Conservation (phyloP, 176 grass and related monocot species). For the Oryza glumipatula region DNA sequence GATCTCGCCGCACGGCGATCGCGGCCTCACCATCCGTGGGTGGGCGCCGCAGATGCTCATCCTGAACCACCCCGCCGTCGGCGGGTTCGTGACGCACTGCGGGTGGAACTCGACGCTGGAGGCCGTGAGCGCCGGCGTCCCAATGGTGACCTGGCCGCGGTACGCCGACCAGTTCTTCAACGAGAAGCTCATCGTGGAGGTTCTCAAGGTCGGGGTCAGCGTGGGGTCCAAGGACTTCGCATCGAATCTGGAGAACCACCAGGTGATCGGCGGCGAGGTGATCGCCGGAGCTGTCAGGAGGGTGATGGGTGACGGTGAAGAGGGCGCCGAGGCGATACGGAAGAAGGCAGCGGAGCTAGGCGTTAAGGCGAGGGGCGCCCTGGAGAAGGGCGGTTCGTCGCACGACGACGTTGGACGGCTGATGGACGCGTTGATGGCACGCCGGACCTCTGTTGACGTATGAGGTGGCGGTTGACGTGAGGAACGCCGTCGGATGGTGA, state of each 20-base stretch:
- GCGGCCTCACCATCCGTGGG: constrained; percentile 47
- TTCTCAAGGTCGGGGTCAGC: constrained; percentile 46
- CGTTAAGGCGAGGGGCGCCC: constrained; percentile 19
- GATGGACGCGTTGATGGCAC: constrained; percentile 17
- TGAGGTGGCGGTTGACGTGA: too few relatives aligned
- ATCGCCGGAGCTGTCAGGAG: constrained; percentile 18
- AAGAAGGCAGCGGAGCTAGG: constrained; percentile 15
- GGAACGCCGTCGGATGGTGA: neutral
- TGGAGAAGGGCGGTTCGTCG: constrained; percentile 46
- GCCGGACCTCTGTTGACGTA: neutral
- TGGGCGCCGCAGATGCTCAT: constrained; percentile 71
- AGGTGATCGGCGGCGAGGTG: neutral
- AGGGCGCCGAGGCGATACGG: neutral
- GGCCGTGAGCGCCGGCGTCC: constrained; percentile 48
- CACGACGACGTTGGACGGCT: neutral
- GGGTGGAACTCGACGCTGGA: constrained; percentile 68
- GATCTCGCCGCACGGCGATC: constrained; percentile 22
- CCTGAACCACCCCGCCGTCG: constrained; percentile 44
- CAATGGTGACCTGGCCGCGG: constrained; percentile 76
- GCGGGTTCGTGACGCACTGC: constrained; percentile 58
- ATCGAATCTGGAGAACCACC: constrained; percentile 17
- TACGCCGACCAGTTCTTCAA: constrained; percentile 76
- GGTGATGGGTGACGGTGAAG: neutral
- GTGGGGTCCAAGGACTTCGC: constrained; percentile 41
- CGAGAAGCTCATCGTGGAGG: constrained; percentile 66